Conservation (phyloP, 2,329 filamentous ascomycete species). For the Didymella lethalis region DNA sequence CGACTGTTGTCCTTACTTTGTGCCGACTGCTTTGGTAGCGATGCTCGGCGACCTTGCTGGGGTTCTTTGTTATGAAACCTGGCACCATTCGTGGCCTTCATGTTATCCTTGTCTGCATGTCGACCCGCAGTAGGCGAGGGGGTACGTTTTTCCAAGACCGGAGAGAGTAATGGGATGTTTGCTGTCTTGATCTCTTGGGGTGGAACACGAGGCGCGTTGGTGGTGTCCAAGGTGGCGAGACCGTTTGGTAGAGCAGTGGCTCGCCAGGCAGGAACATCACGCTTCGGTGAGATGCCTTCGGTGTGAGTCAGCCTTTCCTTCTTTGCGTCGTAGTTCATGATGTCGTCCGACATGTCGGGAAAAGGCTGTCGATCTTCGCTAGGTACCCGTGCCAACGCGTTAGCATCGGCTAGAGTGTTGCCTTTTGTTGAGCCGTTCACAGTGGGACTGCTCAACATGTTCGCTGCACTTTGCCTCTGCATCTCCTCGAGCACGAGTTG, state of each 20-base stretch:
- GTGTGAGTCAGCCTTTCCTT: conserved; percentile 36
- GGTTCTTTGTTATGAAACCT: conserved; percentile 43
- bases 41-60: conserved; percentile 39
- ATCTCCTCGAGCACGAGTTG: conserved; percentile 45
- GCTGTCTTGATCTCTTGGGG: conserved; percentile 50
- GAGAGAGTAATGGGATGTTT: conserved; percentile 66
- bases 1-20: conserved; percentile 37
- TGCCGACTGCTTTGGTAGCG: conserved; percentile 33
- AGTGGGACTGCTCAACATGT: conserved; percentile 31
- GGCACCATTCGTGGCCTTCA: conserved; percentile 40
- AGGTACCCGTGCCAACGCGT: conserved; percentile 33
- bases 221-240: conserved; percentile 43
- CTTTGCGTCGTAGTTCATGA: conserved; percentile 38
- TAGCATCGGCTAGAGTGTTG: conserved; percentile 27
- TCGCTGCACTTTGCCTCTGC: conserved; percentile 40
- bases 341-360: conserved; percentile 37
- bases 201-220: conserved; percentile 56
- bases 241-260: conserved; percentile 41
- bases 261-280: conserved; percentile 42
- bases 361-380: conserved; percentile 41
- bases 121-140: conserved; percentile 71
- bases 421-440: conserved; percentile 40
- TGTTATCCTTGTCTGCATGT: conserved; percentile 33
- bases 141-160: conserved; percentile 76
- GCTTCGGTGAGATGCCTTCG: conserved; percentile 44